A percentile compares a stretch with the other conserved stretches of the same genome.
Conservation (phyloP, 257 asterid species). For the Rubia yunnanensis region DNA sequence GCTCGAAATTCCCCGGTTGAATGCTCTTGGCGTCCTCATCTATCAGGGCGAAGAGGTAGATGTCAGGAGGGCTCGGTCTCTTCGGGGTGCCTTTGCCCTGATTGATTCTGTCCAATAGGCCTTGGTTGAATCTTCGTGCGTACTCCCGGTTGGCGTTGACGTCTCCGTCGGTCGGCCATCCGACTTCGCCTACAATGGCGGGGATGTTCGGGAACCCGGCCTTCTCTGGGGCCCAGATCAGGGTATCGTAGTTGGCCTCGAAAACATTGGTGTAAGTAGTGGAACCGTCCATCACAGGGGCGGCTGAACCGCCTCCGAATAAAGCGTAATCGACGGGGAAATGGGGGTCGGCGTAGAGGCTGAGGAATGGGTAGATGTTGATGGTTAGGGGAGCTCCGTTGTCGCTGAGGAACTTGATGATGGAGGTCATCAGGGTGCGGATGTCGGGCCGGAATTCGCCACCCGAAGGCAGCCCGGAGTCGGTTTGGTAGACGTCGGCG, state of each 20-base stretch:
- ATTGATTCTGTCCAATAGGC: constrained; percentile 46
- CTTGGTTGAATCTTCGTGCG: constrained; percentile 75
- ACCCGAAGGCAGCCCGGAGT: constrained; percentile 27
- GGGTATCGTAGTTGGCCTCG: constrained; percentile 89
- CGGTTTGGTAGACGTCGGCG: constrained; percentile 34
- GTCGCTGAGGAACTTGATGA: constrained; percentile 30
- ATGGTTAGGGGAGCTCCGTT: constrained; percentile 33
- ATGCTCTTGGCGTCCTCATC: constrained; percentile 79
- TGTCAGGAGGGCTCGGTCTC: constrained; percentile 47
- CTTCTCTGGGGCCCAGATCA: constrained; percentile 67
- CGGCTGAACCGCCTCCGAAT: constrained; percentile 41
- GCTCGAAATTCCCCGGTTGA: constrained; percentile 71
- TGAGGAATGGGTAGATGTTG: constrained; percentile 39
- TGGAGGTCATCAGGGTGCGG: constrained; percentile 23
- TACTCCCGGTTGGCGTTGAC: constrained; percentile 40
- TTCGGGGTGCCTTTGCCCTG: constrained; percentile 61
- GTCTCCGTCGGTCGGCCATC: constrained; percentile 87
- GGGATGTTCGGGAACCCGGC: constrained; percentile 55
- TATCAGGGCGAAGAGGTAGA: constrained; percentile 51
- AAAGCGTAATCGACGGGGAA: constrained; percentile 41
- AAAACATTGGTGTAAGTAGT: constrained; percentile 55
- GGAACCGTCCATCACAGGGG: constrained; percentile 67
- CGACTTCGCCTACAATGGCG: constrained; percentile 69
- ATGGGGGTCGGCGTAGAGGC: constrained; percentile 33
- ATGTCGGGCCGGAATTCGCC: constrained; percentile 34